These are phyloP conservation scores for Rosa persica DNA, from an alignment of 306 rosid genomes.

Conservation along the genomic window DNA sequence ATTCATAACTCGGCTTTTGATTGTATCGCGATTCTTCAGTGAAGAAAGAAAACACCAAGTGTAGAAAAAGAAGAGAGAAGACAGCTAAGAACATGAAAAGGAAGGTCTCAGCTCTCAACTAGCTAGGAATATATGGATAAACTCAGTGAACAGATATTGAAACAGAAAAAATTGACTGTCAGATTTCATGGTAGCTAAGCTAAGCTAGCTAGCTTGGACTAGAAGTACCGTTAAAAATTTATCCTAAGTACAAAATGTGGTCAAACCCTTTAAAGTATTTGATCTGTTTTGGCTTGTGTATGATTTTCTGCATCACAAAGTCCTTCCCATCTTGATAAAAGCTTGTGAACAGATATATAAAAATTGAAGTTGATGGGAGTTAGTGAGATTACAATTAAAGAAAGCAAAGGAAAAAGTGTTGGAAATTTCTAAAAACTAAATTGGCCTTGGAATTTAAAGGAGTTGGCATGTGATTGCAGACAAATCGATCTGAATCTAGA, in stretches of 20 bases:
- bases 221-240: too few species aligned
- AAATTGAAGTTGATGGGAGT: background rate
- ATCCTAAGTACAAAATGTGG: background rate
- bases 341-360: background rate
- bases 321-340: conserved; percentile 8
- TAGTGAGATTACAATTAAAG: background rate
- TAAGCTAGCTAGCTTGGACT: too few species aligned
- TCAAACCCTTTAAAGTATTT: background rate
- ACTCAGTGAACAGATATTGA: too few species aligned
- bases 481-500: conserved; percentile 1
- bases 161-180: background rate
- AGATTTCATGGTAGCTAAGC: background rate
- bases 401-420: background rate
- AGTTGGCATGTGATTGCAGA: conserved; percentile 10
- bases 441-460: background rate
- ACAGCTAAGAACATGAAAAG: background rate
- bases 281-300: background rate
- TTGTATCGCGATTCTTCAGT: background rate
- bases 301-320: background rate
- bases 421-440: background rate
- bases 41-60: background rate
- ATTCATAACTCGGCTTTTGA: background rate
- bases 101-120: background rate
- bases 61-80: background rate
- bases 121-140: background rate